Base-by-base conservation (phyloP, 2,329 filamentous ascomycete species). In the Clonostachys rhizophaga region DNA sequence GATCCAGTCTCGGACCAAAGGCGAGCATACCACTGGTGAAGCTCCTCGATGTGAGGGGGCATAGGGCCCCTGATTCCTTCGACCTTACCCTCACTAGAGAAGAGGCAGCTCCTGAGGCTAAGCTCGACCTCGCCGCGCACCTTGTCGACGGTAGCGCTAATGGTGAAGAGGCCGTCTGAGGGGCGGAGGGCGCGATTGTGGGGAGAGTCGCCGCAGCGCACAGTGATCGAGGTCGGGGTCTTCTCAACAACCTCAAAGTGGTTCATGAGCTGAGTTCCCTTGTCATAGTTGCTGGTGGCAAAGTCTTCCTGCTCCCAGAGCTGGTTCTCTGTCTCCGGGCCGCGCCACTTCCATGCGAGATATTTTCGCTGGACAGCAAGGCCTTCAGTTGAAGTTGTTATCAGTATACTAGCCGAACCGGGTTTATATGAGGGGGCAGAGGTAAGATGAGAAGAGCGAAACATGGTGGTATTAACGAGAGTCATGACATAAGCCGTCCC, bases 221-320 rank as follows among this genome's bases (percentile, higher is more conserved):
- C 73, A 1, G 81, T 72, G 49, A 88, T 83, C 11, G 74, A 69
- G 7, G 72, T 73, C 0, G 76, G 68, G 0, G 78, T 83, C 65
- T 84, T 84, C 46, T 83, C 78, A 1, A 89, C 68, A 0, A 89
- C 83, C 61, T 88, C 82, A 58, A 89, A 89, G 62, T 89, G 85
- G 59, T 89, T 83, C 4, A 81, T 86, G 48, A 89, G 77, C 39
- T 71, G 59, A 1, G 84, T 86, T 34, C 84, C 84, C 37, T 75
- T 70, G 17, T 82, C 75, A 58, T 88, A 89, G 10, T 54, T 71
- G 48, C 71, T 80, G n/a, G 64, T 55, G 6, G 71, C 61, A 2
- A 89, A 74, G 45, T 83, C 72, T 11, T 73, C 63, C 4, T 61
- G 67, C 3, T 75, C 72, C 83, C 85, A 89, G 2, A 88, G 74